Base-by-base conservation (phyloP, 2,329 filamentous ascomycete genomes). In the Sporothrix dimorphospora region DNA sequence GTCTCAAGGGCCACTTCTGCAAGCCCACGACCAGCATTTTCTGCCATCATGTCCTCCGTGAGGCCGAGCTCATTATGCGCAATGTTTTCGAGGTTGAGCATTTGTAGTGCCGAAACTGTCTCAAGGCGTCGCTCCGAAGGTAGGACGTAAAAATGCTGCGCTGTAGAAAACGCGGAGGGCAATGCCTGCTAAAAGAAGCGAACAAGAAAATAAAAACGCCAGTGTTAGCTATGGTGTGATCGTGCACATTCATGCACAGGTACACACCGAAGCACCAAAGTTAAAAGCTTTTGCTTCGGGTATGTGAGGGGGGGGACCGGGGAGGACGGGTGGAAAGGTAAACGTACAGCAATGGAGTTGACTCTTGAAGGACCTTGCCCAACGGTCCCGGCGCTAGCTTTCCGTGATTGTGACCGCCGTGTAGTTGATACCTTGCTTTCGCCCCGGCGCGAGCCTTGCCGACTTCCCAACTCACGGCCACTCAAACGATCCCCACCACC, bases 51-150 rank as follows among this genome's bases (percentile, higher is more conserved):
- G 70, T 96, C 93, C 79, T 97, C 94, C 0, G 91, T 92, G 63
- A 98, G 85, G 5, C 94, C 94, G 72, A 97, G 89, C 76, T 98
- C 94, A 55, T 93, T 91, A 73, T 94, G 91, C 0, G 94, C 94
- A 71, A 97, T 92, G 77, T 96, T 94, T 81, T 98, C 96, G 1
- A 98, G 88, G 74, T 96, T 95, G 38, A 97, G 88, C 89, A 98
- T 96, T 78, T 97, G 94, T 51, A 96, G 84, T 6, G 95, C 87
- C 21, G 89, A 91, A 40, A 91, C 88, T 5, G 88, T 84, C 76
- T 91, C 89, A 38, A 90, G 82, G 14, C 86, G 87, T 47, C 87
- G 86, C 76, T 86, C 85, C 1, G 87, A 88, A 9, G 84, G 85
- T 21, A 85, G 77, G 45, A 88, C 80, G 76, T 87, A 89, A 68